phyloP scores from a whole-genome alignment of 352 stramenopile genomes.

The Phytophthora idaei region DNA sequence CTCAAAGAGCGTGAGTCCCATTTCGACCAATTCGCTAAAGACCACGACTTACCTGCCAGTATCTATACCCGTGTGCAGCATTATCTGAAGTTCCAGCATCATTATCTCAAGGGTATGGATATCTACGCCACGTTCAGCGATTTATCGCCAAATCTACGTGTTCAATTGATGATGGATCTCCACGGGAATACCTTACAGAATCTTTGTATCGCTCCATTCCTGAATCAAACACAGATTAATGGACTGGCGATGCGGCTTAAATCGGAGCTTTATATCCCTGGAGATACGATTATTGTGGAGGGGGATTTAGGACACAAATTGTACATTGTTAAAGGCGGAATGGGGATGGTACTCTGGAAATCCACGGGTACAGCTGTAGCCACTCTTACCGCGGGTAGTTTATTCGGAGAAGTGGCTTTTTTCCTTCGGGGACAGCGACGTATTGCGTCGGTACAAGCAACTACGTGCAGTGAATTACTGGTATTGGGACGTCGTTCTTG shows the following conservation, averaged over 20 bases:
- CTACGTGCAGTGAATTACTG: conserved; percentile 66
- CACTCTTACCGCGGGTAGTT: conserved; percentile 50
- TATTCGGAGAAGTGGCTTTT: conserved; percentile 84
- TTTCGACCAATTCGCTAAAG: conserved; percentile 75
- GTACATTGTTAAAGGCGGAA: conserved; percentile 73
- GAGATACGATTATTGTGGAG: conserved; percentile 73
- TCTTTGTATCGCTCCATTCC: conserved; percentile 59
- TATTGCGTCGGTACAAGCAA: conserved; percentile 70
- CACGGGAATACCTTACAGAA: conserved; percentile 57
- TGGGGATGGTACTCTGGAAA: conserved; percentile 71
- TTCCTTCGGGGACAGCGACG: conserved; percentile 65
- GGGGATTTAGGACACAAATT: conserved; percentile 71
- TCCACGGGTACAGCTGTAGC: conserved; percentile 66
- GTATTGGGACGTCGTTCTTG: conserved; percentile 57
- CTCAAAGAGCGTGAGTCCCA: conserved; percentile 66
- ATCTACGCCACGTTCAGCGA: conserved; percentile 78
- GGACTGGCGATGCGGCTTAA: conserved; percentile 63
- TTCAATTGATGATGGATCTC: conserved; percentile 80
- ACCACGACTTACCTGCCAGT: conserved; percentile 60
- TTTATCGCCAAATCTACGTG: conserved; percentile 64
- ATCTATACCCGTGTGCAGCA: conserved; percentile 65
- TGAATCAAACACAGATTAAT: conserved; percentile 61
- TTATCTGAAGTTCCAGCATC: conserved; percentile 76
- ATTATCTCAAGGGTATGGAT: conserved; percentile 71
- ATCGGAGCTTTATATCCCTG: conserved; percentile 74